phyloP scores from a whole-genome alignment of 2,329 filamentous ascomycete species.

The Sarocladium strictum region DNA sequence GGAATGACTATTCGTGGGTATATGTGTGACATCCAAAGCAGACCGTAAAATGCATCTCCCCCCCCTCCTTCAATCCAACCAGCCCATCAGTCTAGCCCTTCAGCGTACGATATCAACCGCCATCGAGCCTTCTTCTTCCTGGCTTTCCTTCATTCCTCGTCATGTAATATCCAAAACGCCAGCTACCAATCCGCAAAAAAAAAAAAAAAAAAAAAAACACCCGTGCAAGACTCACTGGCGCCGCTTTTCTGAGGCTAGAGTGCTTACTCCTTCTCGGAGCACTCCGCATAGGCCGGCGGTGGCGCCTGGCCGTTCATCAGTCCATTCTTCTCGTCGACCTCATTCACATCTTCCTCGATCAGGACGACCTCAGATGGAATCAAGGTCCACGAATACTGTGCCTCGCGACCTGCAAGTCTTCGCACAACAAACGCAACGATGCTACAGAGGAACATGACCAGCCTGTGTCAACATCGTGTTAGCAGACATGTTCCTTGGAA shows the following conservation, averaged over 20 bases:
- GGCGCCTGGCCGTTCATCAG: constrained; percentile 34
- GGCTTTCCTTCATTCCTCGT: not conserved
- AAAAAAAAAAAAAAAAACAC: not conserved
- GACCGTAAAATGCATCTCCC: no score
- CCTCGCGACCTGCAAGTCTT: constrained; percentile 20
- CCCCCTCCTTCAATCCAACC: no score
- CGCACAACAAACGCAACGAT: constrained; percentile 50
- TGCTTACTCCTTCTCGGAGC: not conserved
- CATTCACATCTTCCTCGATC: constrained; percentile 25
- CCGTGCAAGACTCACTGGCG: no score
- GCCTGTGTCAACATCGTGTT: constrained; percentile 28
- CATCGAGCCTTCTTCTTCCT: no score
- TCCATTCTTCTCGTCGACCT: constrained; percentile 47
- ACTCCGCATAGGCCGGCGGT: constrained; percentile 22
- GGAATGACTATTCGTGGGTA: constrained; percentile 2
- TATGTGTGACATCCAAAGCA: not conserved
- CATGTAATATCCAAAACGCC: no score
- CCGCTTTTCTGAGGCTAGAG: not conserved
- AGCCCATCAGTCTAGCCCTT: not conserved
- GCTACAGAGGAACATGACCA: constrained; percentile 62
- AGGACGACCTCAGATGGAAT: constrained; percentile 25
- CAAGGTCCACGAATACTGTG: constrained; percentile 25
- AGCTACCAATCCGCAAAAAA: not conserved
- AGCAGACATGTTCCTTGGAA: constrained; percentile 15
- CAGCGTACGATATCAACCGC: not conserved